Percentiles rank a stretch among this genome's conserved stretches.
These are phyloP conservation scores for Linnemannia zychae DNA, from an alignment of 192 early-diverging fungal genomes.

Conservation along the genomic window DNA sequence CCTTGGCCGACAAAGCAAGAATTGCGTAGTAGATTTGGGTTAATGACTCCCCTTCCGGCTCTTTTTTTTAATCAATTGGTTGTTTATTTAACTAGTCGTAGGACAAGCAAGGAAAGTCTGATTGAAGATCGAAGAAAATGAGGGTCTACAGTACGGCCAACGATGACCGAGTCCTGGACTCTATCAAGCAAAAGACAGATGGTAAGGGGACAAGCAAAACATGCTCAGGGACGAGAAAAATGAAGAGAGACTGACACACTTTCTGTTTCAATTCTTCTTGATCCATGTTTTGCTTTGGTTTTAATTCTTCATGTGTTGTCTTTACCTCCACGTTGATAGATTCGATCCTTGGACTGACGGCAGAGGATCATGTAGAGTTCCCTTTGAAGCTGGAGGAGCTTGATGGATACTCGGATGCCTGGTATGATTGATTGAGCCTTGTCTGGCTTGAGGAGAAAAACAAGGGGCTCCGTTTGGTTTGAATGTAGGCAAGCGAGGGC, in stretches of 20 bases:
- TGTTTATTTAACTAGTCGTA: background rate
- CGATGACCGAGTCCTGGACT: conserved; percentile 1
- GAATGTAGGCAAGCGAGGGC: background rate
- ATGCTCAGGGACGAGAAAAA: background rate
- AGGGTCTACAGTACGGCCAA: background rate
- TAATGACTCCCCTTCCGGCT: too few species aligned
- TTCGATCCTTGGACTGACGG: conserved; percentile 91
- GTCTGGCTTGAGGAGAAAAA: background rate
- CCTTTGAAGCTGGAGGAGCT: conserved; percentile 93
- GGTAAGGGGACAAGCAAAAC: background rate
- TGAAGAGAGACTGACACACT: background rate
- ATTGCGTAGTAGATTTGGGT: too few species aligned
- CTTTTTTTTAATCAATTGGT: background rate
- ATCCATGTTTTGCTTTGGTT: background rate
- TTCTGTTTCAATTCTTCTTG: conserved; percentile 5
- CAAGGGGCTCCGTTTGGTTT: background rate
- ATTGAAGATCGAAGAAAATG: background rate
- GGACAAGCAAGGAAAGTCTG: background rate
- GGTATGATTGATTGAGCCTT: conserved; percentile 12
- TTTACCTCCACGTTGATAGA: conserved; percentile 60
- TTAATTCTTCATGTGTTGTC: background rate
- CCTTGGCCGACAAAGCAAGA: background rate
- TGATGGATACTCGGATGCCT: conserved; percentile 79
- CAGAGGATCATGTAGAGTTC: conserved; percentile 81
- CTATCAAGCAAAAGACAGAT: background rate